Conservation (phyloP, 2,329 filamentous ascomycete genomes). For the Immersiporthe knoxdaviesiana region DNA sequence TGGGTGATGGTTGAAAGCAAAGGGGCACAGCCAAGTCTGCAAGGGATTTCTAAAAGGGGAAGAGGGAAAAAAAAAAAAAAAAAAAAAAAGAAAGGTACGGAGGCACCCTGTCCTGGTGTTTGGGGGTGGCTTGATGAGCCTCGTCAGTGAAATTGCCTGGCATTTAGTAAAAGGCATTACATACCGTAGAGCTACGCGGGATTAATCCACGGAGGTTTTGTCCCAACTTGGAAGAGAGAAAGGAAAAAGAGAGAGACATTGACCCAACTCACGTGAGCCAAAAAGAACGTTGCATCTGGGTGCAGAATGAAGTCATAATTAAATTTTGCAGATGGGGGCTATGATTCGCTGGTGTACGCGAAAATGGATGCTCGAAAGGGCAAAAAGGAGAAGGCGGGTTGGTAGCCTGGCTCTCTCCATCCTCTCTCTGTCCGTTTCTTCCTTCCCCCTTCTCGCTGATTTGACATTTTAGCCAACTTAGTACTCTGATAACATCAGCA, state of each 20-base stretch:
- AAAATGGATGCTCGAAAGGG: not conserved
- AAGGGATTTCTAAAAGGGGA: not conserved
- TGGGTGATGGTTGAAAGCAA: no score
- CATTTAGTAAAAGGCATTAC: not conserved
- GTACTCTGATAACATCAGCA: not conserved
- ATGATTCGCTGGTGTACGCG: conserved; percentile 10
- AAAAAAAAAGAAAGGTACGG: not conserved
- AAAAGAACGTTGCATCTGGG: not conserved
- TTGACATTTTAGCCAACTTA: not conserved
- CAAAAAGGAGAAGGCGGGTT: not conserved
- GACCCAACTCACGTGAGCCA: not conserved
- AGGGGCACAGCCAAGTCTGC: not conserved
- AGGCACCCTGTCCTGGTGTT: not conserved
- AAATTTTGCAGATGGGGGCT: not conserved
- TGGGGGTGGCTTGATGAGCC: not conserved
- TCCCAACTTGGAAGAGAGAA: not conserved
- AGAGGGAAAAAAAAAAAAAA: not conserved
- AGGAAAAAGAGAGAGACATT: no score
- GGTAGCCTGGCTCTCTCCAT: not conserved
- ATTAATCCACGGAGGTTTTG: not conserved
- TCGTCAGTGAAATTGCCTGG: not conserved
- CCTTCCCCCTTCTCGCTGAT: not conserved
- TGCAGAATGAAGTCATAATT: not conserved
- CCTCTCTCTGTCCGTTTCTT: no score
- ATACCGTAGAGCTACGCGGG: not conserved